These are phyloP conservation scores for Elsinoe necatrix DNA, from an alignment of 2,329 filamentous ascomycete species.

Conservation along the genomic window DNA sequence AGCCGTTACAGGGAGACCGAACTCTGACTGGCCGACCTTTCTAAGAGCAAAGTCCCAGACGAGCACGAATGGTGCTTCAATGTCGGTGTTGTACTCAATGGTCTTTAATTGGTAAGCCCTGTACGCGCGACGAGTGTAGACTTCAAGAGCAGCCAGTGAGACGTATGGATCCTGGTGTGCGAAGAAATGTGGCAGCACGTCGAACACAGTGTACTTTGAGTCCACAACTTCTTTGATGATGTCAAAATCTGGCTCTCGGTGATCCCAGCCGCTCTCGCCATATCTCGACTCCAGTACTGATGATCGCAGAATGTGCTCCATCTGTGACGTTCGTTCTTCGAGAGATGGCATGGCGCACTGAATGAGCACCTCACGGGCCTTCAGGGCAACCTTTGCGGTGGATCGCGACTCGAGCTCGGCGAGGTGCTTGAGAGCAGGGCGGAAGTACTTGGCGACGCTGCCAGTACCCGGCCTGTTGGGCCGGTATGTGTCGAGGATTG, in stretches of 20 bases:
- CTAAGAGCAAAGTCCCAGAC: slow-evolving; percentile 95
- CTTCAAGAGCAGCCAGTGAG: slow-evolving; percentile 82
- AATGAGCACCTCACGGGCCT: slow-evolving; percentile 94
- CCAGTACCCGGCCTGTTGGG: slow-evolving; percentile 88
- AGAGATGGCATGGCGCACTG: slow-evolving; percentile 93
- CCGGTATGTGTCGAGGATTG: slow-evolving; percentile 86
- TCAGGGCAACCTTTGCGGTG: slow-evolving; percentile 92
- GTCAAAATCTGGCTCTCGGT: slow-evolving; percentile 82
- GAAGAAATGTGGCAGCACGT: slow-evolving; percentile 92
- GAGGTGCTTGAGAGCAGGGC: slow-evolving; percentile 70
- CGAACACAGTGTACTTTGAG: slow-evolving; percentile 96
- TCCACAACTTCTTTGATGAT: slow-evolving; percentile 96
- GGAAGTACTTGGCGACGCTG: slow-evolving; percentile 81
- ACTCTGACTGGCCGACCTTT: slow-evolving; percentile 87
- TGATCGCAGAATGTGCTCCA: slow-evolving; percentile 96
- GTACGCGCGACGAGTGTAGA: slow-evolving; percentile 93
- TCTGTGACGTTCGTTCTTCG: slow-evolving; percentile 88
- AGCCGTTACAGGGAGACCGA: slow-evolving; percentile 70
- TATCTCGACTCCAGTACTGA: slow-evolving; percentile 96
- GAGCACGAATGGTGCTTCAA: slow-evolving; percentile 67
- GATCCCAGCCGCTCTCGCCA: slow-evolving; percentile 93
- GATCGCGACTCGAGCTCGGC: slow-evolving; percentile 80
- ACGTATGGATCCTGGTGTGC: slow-evolving; percentile 92
- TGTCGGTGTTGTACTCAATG: slow-evolving; percentile 75
- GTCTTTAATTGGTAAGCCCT: slow-evolving; percentile 87